These are phyloP conservation scores for Wickerhamomyces strasburgensis DNA, from an alignment of 805 yeast genomes.

Conservation along the genomic window DNA sequence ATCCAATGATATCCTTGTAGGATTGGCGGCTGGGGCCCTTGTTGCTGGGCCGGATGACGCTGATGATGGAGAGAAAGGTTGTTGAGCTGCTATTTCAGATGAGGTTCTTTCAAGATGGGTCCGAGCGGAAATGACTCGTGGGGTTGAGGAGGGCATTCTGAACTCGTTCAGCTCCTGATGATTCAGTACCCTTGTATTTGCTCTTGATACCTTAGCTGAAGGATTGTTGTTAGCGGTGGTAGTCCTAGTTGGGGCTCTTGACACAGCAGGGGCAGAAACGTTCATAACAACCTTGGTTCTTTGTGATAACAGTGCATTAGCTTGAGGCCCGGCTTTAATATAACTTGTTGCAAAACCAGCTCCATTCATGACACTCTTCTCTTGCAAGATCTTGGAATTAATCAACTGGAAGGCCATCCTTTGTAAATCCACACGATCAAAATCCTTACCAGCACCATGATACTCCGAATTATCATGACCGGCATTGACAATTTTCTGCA, in stretches of 20 bases:
- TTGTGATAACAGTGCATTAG: slow-evolving; percentile 42
- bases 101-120: slow-evolving; percentile 21
- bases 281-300: slow-evolving; percentile 44
- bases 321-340: slow-evolving; percentile 56
- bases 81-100: slow-evolving; percentile 12
- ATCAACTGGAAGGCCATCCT: slow-evolving; percentile 77
- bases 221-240: background rate
- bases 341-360: slow-evolving; percentile 83
- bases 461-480: slow-evolving; percentile 57
- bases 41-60: slow-evolving; percentile 10
- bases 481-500: slow-evolving; percentile 51
- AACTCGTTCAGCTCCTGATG: slow-evolving; percentile 14
- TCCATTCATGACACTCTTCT: slow-evolving; percentile 64
- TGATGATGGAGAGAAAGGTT: slow-evolving; percentile 8
- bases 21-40: slow-evolving; percentile 1
- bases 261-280: slow-evolving; percentile 30
- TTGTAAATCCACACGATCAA: slow-evolving; percentile 69
- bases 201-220: slow-evolving; percentile 2
- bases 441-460: slow-evolving; percentile 66
- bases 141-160: slow-evolving; percentile 21
- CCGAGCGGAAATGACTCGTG: slow-evolving; percentile 21
- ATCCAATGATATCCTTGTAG: slow-evolving; percentile 21
- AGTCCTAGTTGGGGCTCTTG: slow-evolving; percentile 6
- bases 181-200: slow-evolving; percentile 2
- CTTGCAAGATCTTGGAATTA: slow-evolving; percentile 59